phyloP scores from a whole-genome alignment of 441 rosid genomes.

The Croton laevigatus region DNA sequence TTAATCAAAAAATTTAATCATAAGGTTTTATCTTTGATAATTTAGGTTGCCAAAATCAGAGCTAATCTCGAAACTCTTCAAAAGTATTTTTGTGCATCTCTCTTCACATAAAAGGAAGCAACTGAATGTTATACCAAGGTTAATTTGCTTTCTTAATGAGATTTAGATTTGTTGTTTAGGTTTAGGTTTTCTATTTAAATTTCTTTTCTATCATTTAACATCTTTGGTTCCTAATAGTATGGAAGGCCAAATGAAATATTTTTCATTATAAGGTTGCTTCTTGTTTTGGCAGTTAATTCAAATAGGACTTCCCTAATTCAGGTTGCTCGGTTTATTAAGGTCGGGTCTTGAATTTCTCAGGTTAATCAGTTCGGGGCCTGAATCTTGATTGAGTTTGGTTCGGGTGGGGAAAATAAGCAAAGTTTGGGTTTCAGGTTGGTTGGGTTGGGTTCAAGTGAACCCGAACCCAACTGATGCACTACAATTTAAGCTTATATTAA shows the following conservation, averaged over 20 bases:
- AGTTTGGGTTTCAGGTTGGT: too few relatives aligned
- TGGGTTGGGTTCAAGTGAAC: too few relatives aligned
- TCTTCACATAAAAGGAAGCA: constrained; percentile 40
- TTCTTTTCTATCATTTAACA: neutral
- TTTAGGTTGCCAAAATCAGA: constrained; percentile 41
- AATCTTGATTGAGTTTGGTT: too few relatives aligned
- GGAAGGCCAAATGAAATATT: neutral
- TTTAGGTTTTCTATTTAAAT: neutral
- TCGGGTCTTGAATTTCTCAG: too few relatives aligned
- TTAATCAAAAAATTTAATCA: constrained; percentile 15
- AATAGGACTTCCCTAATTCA: neutral
- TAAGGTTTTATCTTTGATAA: constrained; percentile 3
- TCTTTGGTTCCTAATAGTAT: neutral
- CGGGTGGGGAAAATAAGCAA: too few relatives aligned
- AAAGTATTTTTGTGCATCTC: constrained; percentile 39
- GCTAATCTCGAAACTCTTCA: constrained; percentile 29
- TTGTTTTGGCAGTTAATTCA: too few relatives aligned
- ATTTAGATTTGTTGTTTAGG: neutral
- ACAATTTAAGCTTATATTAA: too few relatives aligned
- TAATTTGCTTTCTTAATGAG: constrained; percentile 1
- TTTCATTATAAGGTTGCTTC: too few relatives aligned
- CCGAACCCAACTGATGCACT: too few relatives aligned
- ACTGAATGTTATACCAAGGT: constrained; percentile 30
- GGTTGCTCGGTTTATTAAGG: too few relatives aligned
- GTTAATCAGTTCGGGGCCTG: too few relatives aligned